Base-by-base conservation (phyloP, 1,284 basidiomycete genomes). In the Puccinia novopanici region DNA sequence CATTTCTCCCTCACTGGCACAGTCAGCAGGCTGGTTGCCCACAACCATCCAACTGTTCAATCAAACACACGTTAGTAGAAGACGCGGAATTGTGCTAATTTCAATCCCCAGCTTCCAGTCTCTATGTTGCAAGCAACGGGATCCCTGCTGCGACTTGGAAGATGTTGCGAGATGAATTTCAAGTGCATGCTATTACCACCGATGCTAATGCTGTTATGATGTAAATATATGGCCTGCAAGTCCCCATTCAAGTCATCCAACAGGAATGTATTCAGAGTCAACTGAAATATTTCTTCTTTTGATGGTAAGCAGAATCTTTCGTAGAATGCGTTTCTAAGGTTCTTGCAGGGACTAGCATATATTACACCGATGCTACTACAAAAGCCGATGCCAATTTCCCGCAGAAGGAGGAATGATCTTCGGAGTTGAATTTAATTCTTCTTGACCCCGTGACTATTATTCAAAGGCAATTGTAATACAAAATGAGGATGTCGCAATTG, bases 1-100 rank as follows among this genome's bases (percentile, higher is more conserved):
- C 65, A 48, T 42, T 42, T 45, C 40, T 48, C 65, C 34, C 37
- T 42, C 42, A 67, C 1, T 3, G 22, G 45, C 40, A 67, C 40
- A 67, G 65, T 67, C 65, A 67, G 65, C 65, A 24, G 40, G 9
- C 4, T 37, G 65, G 37, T 48, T 67, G n/a, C 65, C 65, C 37
- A n/a, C 22, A 67, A 9, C 27, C 59, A 61, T 61, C 13, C 5
- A 37, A 61, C 59, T 61, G 24, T 4, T 10, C 24, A 57, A 27
- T 19, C 5, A 57, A 24, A 27, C 52, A 54, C 52, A 15, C 45
- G 19, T 19, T 57, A 30, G 55, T n/a, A 57, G 24, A 27, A 57
- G 6, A 57, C 55, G 55, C 50, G 19, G 4, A 52, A 52, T 4
- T 52, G 19, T 22, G 4, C 50, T 19, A 52, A 17, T 17, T 13